phyloP scores from a whole-genome alignment of 2,329 filamentous ascomycete species.

The Fusarium subglutinans region DNA sequence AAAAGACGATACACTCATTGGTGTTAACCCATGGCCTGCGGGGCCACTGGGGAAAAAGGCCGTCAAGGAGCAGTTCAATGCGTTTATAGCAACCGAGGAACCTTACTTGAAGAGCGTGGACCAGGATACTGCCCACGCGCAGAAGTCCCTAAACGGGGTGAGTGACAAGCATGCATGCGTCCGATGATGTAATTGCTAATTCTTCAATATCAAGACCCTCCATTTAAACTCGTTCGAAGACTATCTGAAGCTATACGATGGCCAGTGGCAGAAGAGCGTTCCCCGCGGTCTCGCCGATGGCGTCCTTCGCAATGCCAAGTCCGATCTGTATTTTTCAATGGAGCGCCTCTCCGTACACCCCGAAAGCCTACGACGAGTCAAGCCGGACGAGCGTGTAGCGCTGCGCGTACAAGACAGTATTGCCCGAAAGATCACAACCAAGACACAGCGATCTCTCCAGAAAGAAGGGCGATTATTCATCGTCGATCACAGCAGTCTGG shows the following conservation, averaged over 20 bases:
- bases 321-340: neutral
- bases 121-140: neutral
- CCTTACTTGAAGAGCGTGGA: too few species aligned
- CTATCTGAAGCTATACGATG: neutral
- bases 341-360: neutral
- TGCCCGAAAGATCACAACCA: neutral
- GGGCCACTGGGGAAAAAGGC: neutral
- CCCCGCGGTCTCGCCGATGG: neutral
- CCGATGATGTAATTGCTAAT: accelerated
- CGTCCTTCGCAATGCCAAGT: neutral
- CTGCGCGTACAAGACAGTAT: neutral
- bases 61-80: neutral
- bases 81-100: neutral
- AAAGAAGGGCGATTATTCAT: neutral
- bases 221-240: neutral
- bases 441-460: neutral
- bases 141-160: neutral
- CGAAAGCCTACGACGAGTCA: neutral
- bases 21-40: neutral
- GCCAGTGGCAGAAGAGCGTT: neutral
- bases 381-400: neutral
- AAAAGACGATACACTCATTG: neutral
- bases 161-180: accelerated
- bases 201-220: neutral
- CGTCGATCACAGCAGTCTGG: neutral